Evolutionary conservation across 1,139 yeast species (phyloP).

Genomic region (Candida freyschussii): DNA sequence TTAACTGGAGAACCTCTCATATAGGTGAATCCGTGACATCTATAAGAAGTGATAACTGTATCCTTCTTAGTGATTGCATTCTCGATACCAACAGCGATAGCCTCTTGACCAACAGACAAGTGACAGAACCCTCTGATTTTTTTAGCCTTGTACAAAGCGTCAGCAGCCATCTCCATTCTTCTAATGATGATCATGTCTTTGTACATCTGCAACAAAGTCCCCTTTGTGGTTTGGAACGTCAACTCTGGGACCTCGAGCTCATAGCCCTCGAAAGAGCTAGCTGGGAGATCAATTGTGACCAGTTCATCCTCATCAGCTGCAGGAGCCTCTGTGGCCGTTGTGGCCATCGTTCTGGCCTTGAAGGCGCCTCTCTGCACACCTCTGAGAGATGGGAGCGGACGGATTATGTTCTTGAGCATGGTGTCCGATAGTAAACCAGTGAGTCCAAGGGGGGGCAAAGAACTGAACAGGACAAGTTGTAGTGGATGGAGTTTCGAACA

Average conservation of each 20-base stretch:
- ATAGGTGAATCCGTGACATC: constrained; percentile 98
- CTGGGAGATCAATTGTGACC: constrained; percentile 48
- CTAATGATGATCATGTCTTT: constrained; percentile 91
- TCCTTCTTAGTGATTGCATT: constrained; percentile 82
- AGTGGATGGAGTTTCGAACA: too few relatives aligned
- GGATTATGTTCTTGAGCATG: constrained; percentile 16
- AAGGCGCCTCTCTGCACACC: constrained; percentile 11
- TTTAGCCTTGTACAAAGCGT: constrained; percentile 96
- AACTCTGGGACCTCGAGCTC: constrained; percentile 73
- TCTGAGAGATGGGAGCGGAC: constrained; percentile 9
- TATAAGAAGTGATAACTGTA: constrained; percentile 90
- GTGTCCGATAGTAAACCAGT: too few relatives aligned
- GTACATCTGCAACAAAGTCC: constrained; percentile 83
- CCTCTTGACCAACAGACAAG: constrained; percentile 98
- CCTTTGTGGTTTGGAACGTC: constrained; percentile 73
- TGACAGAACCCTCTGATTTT: constrained; percentile 99
- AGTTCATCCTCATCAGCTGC: constrained; percentile 20
- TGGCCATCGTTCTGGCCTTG: constrained; percentile 23
- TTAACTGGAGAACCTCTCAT: constrained; percentile 93
- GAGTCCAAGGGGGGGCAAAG: too few relatives aligned
- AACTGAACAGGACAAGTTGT: too few relatives aligned
- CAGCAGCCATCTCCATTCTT: constrained; percentile 99
- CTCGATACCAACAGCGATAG: constrained; percentile 97
- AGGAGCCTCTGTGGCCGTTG: constrained; percentile 20
- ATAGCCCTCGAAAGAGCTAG: constrained; percentile 80